Base-by-base conservation (phyloP, 2,329 filamentous ascomycete genomes). In the Diaporthe citri region DNA sequence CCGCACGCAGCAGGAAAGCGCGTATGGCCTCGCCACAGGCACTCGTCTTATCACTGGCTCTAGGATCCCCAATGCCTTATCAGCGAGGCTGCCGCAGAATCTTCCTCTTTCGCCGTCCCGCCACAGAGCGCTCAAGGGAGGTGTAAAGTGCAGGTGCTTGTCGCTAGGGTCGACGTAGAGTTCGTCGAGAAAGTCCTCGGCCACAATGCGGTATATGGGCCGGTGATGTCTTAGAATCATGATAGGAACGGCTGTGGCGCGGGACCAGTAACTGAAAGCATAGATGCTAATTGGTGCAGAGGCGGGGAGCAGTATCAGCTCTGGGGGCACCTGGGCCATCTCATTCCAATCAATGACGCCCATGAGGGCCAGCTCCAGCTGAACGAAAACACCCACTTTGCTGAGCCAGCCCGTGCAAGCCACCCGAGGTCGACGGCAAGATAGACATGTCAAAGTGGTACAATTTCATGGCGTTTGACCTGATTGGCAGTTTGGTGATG, bases 1-100 rank as follows among this genome's bases (percentile, higher is more conserved):
- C 13, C 78, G 41, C 80, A 75, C 83, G 80, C 4, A 83, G 71
- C 6, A 76, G 10, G 28, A 83, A 60, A 13, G 82, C 78, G 57
- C 77, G 71, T 10, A 83, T 39, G 31, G 4, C 31, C 56, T 59
- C 56, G 31, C 4, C 56, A 57, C 31, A n/a, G 55, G 55, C 8
- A 57, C 55, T 36, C 55, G 55, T 57, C 55, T 57, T 36, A 57
- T 31, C 55, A 57, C 31, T 36, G 55, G 55, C 55, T 57, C 55
- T 36, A 57, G 55, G 17, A 57, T 57, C 17, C 31, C 31, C 20
- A 57, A 17, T 57, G 55, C 55, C 55, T 57, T 57, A 36, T 57
- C 55, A n/a, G 55, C 55, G 31, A 57, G 55, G 17, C 55, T 57
- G 55, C 55, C 55, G 31, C 31, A 57, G 55, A 57, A 57, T n/a